These are phyloP conservation scores for Anethum foeniculum DNA, from an alignment of 140 eudicot species.

Conservation along the genomic window DNA sequence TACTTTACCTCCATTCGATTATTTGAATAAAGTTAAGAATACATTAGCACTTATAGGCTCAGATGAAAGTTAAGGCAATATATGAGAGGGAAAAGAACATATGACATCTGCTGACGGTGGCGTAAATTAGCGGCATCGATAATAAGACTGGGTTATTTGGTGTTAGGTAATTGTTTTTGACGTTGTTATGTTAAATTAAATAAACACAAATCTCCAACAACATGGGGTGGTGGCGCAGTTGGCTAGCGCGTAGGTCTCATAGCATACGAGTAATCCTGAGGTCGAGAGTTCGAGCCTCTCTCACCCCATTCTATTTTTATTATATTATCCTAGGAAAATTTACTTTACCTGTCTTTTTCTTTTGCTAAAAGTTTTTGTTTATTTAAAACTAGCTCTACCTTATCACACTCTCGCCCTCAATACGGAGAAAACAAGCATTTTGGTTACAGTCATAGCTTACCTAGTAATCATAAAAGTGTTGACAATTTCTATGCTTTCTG, in stretches of 20 bases:
- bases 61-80: too few relatives aligned
- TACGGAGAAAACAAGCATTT: not conserved
- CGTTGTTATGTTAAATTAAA: too few relatives aligned
- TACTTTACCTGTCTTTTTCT: too few relatives aligned
- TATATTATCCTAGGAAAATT: not conserved
- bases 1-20: too few relatives aligned
- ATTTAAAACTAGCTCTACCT: not conserved
- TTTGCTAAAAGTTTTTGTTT: too few relatives aligned
- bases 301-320: not conserved
- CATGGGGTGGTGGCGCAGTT: conserved; percentile 17
- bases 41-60: too few relatives aligned
- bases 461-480: not conserved
- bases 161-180: too few relatives aligned
- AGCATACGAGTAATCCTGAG: conserved; percentile 13
- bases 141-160: too few relatives aligned
- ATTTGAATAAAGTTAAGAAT: too few relatives aligned
- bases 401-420: not conserved
- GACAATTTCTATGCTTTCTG: not conserved
- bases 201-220: not conserved
- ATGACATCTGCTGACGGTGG: too few relatives aligned
- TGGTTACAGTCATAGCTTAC: not conserved
- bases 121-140: too few relatives aligned
- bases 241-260: conserved; percentile 15
- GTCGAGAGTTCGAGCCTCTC: conserved; percentile 20
- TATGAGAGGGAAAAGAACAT: too few relatives aligned